Conservation (phyloP, 257 asterid species). For the Henckelia pumila region DNA sequence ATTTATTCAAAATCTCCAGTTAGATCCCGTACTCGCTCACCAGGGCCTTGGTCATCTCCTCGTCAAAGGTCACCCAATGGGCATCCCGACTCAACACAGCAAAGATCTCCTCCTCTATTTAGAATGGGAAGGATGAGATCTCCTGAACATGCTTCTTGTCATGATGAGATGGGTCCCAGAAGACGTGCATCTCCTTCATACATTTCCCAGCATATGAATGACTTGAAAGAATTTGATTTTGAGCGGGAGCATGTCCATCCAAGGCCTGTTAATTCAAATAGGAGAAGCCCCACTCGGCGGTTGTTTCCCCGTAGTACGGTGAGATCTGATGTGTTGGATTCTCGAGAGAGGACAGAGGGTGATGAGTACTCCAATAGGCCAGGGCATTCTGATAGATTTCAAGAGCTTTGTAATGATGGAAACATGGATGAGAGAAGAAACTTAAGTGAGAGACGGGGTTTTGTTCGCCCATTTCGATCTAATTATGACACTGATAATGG, state of each 20-base stretch:
- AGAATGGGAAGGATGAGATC: conserved; percentile 73
- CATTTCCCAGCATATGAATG: conserved; percentile 44
- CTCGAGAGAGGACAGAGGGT: conserved; percentile 55
- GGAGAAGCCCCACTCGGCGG: conserved; percentile 55
- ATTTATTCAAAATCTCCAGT: conserved; percentile 65
- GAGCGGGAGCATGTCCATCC: conserved; percentile 54
- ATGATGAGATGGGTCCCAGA: conserved; percentile 59
- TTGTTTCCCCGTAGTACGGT: conserved; percentile 44
- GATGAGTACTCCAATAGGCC: conserved; percentile 58
- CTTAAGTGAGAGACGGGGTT: conserved; percentile 60
- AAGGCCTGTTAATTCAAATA: conserved; percentile 45
- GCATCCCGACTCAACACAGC: conserved; percentile 46
- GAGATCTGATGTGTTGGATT: conserved; percentile 55
- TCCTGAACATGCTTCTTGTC: conserved; percentile 63
- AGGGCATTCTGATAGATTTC: conserved; percentile 38
- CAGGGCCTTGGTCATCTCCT: conserved; percentile 74
- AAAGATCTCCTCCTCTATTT: conserved; percentile 53
- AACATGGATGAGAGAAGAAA: conserved; percentile 69
- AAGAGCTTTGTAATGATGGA: conserved; percentile 46
- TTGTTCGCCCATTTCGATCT: conserved; percentile 49
- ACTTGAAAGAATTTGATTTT: conserved; percentile 52
- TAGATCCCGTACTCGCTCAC: conserved; percentile 62
- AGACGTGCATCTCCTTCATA: conserved; percentile 74
- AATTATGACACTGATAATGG: conserved; percentile 48
- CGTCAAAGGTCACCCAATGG: conserved; percentile 66